Percentiles rank a stretch among this genome's conserved stretches.
These are phyloP conservation scores for Pichia occidentalis DNA, from an alignment of 805 yeast species.

Conservation along the genomic window DNA sequence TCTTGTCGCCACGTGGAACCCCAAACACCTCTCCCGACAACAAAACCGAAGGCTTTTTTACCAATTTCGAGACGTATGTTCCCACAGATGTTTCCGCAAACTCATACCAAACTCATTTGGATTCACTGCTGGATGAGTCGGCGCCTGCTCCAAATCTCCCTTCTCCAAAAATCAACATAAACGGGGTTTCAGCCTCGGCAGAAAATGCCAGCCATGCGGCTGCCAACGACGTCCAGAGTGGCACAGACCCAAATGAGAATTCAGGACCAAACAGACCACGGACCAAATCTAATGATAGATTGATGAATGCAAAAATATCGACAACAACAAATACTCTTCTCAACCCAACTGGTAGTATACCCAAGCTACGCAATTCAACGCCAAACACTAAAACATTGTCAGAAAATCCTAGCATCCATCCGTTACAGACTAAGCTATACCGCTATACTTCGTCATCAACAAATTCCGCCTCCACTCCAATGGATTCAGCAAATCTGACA, in stretches of 20 bases:
- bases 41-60: neutral
- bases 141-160: too few relatives aligned
- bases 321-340: too few relatives aligned
- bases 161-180: slow-evolving; percentile 3
- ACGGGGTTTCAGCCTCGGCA: neutral
- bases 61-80: slow-evolving; percentile 4
- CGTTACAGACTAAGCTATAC: neutral
- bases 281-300: too few relatives aligned
- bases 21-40: slow-evolving; percentile 25
- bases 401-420: too few relatives aligned
- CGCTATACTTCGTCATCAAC: neutral
- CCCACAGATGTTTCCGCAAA: neutral
- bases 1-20: slow-evolving; percentile 29
- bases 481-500: neutral
- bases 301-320: too few relatives aligned
- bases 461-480: neutral
- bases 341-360: too few relatives aligned
- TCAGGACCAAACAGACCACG: too few relatives aligned
- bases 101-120: slow-evolving; percentile 11
- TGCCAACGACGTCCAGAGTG: too few relatives aligned
- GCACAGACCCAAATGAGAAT: too few relatives aligned
- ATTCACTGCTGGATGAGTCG: slow-evolving; percentile 12
- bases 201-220: neutral
- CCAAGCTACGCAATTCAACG: too few relatives aligned
- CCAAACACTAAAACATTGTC: too few relatives aligned